phyloP scores from a whole-genome alignment of 371 early-diverging fungal genomes.

The Lichtheimia ramosa region DNA sequence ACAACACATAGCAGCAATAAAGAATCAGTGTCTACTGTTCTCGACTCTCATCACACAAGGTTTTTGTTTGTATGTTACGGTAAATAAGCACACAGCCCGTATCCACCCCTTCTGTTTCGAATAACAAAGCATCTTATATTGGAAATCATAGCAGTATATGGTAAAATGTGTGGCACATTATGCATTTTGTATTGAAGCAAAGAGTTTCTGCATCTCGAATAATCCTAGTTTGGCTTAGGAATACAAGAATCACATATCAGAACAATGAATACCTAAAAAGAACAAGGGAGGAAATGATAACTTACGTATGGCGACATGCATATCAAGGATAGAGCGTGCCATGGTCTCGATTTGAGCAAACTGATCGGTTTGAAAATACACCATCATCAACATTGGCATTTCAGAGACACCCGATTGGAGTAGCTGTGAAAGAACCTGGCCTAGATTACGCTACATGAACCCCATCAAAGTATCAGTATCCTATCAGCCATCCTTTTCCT shows the following conservation, averaged over 20 bases:
- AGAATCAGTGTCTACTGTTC: too few species aligned
- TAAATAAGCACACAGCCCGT: too few species aligned
- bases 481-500: neutral
- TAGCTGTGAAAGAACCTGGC: conserved; percentile 20
- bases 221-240: conserved; percentile 41
- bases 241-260: neutral
- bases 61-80: too few species aligned
- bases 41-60: too few species aligned
- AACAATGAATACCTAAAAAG: neutral
- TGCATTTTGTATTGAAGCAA: conserved; percentile 7
- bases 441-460: conserved; percentile 21
- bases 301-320: conserved; percentile 52
- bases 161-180: neutral
- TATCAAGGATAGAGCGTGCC: conserved; percentile 34
- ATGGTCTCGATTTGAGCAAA: conserved; percentile 37
- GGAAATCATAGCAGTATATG: too few species aligned
- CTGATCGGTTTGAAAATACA: conserved; percentile 42
- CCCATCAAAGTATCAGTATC: neutral
- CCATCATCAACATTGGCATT: conserved; percentile 36
- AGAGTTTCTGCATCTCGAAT: conserved; percentile 50
- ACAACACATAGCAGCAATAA: too few species aligned
- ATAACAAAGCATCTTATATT: too few species aligned
- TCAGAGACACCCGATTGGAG: conserved; percentile 37
- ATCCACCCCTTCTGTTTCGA: too few species aligned
- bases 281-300: neutral